phyloP scores from a whole-genome alignment of 1,139 yeast genomes.

The Zygoascus sp. region DNA sequence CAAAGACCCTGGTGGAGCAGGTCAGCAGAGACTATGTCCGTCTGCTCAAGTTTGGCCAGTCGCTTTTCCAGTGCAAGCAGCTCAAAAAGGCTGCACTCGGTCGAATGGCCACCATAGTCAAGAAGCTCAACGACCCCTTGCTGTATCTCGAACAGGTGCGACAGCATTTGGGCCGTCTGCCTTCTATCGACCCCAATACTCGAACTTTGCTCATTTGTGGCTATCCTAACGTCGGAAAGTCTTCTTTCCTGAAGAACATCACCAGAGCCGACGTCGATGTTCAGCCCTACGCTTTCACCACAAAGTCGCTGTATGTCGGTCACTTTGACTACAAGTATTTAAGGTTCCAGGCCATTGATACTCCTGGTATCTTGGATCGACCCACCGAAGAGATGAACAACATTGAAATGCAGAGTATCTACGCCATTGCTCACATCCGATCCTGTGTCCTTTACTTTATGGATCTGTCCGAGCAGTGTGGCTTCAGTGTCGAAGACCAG shows the following conservation, averaged over 20 bases:
- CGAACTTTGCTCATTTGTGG: constrained; percentile 97
- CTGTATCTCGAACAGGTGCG: constrained; percentile 95
- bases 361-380: constrained; percentile 97
- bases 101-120: constrained; percentile 97
- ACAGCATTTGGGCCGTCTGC: constrained; percentile 97
- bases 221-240: constrained; percentile 98
- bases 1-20: constrained; percentile 90
- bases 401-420: constrained; percentile 98
- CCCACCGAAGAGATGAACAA: constrained; percentile 99
- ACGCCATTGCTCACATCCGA: constrained; percentile 96
- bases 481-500: constrained; percentile 94
- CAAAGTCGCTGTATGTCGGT: constrained; percentile 91
- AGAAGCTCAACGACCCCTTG: constrained; percentile 91
- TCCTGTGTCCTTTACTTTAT: constrained; percentile 94
- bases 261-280: constrained; percentile 99
- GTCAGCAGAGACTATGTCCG: constrained; percentile 93
- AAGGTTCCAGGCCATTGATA: constrained; percentile 97
- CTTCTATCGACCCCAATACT: constrained; percentile 97
- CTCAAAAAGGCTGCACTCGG: constrained; percentile 97
- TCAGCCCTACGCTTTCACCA: constrained; percentile 98
- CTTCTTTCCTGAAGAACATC: constrained; percentile 86
- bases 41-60: constrained; percentile 92
- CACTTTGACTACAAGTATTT: constrained; percentile 96
- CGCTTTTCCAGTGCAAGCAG: constrained; percentile 96
- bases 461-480: constrained; percentile 99